These are phyloP conservation scores for Neopestalotiopsis clavispora DNA, from an alignment of 2,329 filamentous ascomycete genomes.

Conservation along the genomic window DNA sequence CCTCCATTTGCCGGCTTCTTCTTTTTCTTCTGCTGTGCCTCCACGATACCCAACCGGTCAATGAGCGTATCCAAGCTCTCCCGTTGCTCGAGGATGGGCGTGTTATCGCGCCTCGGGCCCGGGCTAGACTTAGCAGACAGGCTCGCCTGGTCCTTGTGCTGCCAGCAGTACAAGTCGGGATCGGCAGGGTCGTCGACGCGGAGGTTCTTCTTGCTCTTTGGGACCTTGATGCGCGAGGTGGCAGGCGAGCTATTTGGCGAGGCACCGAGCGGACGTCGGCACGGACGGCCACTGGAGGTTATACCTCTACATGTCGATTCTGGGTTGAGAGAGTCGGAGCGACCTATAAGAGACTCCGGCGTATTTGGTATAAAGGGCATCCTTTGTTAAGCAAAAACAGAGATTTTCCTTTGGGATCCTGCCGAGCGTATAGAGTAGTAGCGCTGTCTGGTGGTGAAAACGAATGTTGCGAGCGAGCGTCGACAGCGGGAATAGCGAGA, in stretches of 20 bases:
- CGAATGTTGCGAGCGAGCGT: conserved; percentile 4
- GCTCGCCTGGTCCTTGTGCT: conserved; percentile 87
- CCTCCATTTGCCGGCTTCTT: conserved; percentile 33
- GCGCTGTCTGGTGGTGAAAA: not conserved
- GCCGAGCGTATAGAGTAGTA: not conserved
- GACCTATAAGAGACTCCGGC: conserved; percentile 78
- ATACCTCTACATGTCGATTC: conserved; percentile 87
- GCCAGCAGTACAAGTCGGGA: conserved; percentile 84
- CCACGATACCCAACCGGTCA: conserved; percentile 76
- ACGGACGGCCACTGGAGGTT: conserved; percentile 81
- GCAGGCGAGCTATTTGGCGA: conserved; percentile 39
- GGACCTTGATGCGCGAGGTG: conserved; percentile 28
- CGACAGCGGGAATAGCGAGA: not conserved
- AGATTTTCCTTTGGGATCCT: not conserved
- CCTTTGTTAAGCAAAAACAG: not conserved
- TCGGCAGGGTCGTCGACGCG: conserved; percentile 57
- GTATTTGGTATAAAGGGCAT: conserved; percentile 76
- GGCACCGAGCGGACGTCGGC: conserved; percentile 71
- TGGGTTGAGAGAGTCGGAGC: conserved; percentile 85
- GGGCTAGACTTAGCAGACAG: conserved; percentile 51
- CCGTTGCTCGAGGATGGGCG: conserved; percentile 65
- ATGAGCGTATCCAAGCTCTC: conserved; percentile 88
- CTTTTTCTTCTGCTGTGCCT: conserved; percentile 59
- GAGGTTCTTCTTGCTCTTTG: conserved; percentile 28
- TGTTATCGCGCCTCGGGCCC: conserved; percentile 45